A percentile compares a stretch with the other conserved stretches of the same genome.
Conservation (phyloP, 2,329 filamentous ascomycete genomes). For the Tolypocladium pustulatum region DNA sequence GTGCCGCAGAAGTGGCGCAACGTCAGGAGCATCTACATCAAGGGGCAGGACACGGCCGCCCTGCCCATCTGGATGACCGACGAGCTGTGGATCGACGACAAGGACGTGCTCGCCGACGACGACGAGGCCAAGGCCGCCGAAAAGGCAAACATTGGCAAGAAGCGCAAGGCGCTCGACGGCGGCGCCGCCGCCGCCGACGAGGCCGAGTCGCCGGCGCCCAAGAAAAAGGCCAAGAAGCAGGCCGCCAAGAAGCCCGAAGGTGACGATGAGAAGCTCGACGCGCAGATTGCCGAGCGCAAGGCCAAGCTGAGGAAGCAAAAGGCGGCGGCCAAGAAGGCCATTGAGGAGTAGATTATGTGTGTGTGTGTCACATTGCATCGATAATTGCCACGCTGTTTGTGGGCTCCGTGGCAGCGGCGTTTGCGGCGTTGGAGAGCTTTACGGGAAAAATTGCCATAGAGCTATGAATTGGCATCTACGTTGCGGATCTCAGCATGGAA, state of each 20-base stretch:
- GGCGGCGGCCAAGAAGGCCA: conserved; percentile 41
- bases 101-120: conserved; percentile 58
- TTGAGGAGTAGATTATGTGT: conserved; percentile 24
- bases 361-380: not conserved
- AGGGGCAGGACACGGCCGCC: conserved; percentile 77
- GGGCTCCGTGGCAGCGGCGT: conserved; percentile 15
- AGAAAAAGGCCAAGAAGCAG: conserved; percentile 26
- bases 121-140: conserved; percentile 36
- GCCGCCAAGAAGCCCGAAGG: conserved; percentile 27
- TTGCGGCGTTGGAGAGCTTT: conserved; percentile 19
- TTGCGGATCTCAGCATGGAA: not conserved
- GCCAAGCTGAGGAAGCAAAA: conserved; percentile 48
- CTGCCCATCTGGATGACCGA: conserved; percentile 92
- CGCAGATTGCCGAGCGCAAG: conserved; percentile 51
- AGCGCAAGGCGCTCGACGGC: conserved; percentile 41
- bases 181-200: conserved; percentile 23
- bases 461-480: not conserved
- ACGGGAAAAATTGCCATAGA: conserved; percentile 1
- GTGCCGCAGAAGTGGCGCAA: conserved; percentile 83
- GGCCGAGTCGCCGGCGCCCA: conserved; percentile 29
- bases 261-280: conserved; percentile 42
- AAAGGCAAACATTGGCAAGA: conserved; percentile 55
- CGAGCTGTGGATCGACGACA: conserved; percentile 78
- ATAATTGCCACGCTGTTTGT: conserved; percentile 1
- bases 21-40: conserved; percentile 76